Conservation (phyloP, 352 stramenopile species). For the Pythium coloratum region DNA sequence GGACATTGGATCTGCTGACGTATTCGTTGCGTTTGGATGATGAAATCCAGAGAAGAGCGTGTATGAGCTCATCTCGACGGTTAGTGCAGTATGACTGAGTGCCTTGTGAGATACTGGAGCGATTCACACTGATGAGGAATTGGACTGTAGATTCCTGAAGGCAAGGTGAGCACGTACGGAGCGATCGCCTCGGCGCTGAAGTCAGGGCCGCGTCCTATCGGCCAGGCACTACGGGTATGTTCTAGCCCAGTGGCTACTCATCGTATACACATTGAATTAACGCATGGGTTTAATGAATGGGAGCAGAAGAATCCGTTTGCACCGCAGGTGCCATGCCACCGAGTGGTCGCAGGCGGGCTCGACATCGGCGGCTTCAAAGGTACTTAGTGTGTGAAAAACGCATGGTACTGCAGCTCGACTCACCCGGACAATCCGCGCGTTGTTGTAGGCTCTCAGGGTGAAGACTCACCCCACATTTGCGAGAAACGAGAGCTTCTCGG, state of each 20-base stretch:
- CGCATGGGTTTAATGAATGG: not conserved
- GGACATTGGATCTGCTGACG: too few relatives aligned
- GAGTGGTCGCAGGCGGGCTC: conserved; percentile 66
- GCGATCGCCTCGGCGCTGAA: conserved; percentile 56
- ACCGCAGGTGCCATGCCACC: conserved; percentile 74
- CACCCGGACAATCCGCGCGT: not conserved
- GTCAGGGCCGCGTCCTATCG: conserved; percentile 71
- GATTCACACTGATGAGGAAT: not conserved
- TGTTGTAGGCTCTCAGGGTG: conserved; percentile 49
- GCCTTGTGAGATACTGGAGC: too few relatives aligned
- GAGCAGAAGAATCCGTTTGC: conserved; percentile 81
- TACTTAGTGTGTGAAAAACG: conserved; percentile 7
- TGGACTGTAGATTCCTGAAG: conserved; percentile 53
- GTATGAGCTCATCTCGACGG: conserved; percentile 79
- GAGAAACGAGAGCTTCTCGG: conserved; percentile 66
- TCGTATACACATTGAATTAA: not conserved
- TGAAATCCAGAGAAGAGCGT: conserved; percentile 55
- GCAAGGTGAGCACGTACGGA: conserved; percentile 83
- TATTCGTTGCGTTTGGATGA: not conserved
- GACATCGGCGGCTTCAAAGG: conserved; percentile 80
- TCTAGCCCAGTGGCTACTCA: too few relatives aligned
- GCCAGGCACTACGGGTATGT: conserved; percentile 73
- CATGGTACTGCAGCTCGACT: not conserved
- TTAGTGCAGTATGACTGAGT: conserved; percentile 19
- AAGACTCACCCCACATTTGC: conserved; percentile 57